Base-by-base conservation (phyloP, 352 stramenopile species). In the Phytophthora citrophthora region DNA sequence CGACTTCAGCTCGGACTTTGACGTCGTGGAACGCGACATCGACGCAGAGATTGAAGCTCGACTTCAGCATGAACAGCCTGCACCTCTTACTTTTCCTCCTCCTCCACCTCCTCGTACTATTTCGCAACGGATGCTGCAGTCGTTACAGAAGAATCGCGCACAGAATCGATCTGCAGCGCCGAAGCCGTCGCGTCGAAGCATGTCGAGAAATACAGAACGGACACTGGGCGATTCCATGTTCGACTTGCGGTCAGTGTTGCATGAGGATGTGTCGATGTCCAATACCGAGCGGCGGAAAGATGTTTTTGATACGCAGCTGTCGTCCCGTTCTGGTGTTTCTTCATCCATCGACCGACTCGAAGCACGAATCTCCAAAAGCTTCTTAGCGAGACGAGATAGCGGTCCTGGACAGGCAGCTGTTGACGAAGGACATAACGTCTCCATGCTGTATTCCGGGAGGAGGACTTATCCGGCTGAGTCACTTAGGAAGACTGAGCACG, bases 21-120 rank as follows among this genome's bases (percentile, higher is more conserved):
- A 88, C 49, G 73, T 82, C 13, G 61, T 88, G 23, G 81, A 92
- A 67, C 73, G 83, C 11, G 83, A 90, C 54, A 88, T 89, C 13
- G 83, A 92, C 70, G 54, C 86, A 27, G 81, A 90, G 60, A 92
- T 92, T 41, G 79, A 91, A 52, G 80, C 79, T 45, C 78, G 78
- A 23, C 69, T 82, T 40, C 78, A 68, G 18, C 61, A 24, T 43
- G 24, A 62, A 10, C 29, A 43, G 13, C 27, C 43, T 11, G 6
- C 29, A 12, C 45, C 12, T 23, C 2, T 11, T 10, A 10, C 10
- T n/a, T n/a, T n/a, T 32, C 29, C 47, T 16, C 31, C 50, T 5
- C 38, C 46, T 1, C 18, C 54, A 5, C 58, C 63, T 34, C 46
- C 57, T 23, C 69, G 63, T 9, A 88, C 83, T 15, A 68, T 90